Conservation (phyloP, 805 yeast species). For the Suhomyces sp. region DNA sequence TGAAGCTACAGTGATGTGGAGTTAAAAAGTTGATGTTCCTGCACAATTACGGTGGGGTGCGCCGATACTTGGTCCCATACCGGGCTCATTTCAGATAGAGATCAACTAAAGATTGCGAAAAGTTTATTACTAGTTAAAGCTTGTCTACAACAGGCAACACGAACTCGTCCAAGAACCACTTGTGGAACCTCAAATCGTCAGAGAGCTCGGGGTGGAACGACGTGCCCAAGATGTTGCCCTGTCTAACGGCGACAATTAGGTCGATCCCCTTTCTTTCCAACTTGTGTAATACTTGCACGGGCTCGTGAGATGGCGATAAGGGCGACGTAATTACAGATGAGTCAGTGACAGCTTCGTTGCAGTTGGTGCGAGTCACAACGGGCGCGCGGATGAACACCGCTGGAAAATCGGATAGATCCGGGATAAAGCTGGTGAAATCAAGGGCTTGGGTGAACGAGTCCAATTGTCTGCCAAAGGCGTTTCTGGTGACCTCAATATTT, state of each 20-base stretch:
- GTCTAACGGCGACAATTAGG: constrained; percentile 68
- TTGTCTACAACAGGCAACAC: constrained; percentile 27
- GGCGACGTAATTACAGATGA: constrained; percentile 14
- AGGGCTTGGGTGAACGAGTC: constrained; percentile 57
- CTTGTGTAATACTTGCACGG: constrained; percentile 43
- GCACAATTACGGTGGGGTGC: not conserved
- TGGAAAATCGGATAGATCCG: constrained; percentile 37
- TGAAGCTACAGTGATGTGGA: not conserved
- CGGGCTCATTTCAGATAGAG: not conserved
- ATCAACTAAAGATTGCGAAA: not conserved
- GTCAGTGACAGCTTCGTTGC: not conserved
- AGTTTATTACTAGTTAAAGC: not conserved
- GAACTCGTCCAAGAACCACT: constrained; percentile 65
- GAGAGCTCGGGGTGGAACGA: constrained; percentile 77
- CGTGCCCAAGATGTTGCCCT: constrained; percentile 65
- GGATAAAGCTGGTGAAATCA: constrained; percentile 44
- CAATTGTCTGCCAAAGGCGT: constrained; percentile 77
- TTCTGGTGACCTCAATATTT: constrained; percentile 61
- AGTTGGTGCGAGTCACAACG: constrained; percentile 43
- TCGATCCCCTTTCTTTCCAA: constrained; percentile 20
- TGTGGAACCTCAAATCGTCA: constrained; percentile 58
- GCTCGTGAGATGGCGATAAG: constrained; percentile 21
- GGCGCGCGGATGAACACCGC: constrained; percentile 76
- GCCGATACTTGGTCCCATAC: not conserved
- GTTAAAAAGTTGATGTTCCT: not conserved